Conservation (phyloP, 2,329 filamentous ascomycete species). For the Pyrenochaeta sp. region DNA sequence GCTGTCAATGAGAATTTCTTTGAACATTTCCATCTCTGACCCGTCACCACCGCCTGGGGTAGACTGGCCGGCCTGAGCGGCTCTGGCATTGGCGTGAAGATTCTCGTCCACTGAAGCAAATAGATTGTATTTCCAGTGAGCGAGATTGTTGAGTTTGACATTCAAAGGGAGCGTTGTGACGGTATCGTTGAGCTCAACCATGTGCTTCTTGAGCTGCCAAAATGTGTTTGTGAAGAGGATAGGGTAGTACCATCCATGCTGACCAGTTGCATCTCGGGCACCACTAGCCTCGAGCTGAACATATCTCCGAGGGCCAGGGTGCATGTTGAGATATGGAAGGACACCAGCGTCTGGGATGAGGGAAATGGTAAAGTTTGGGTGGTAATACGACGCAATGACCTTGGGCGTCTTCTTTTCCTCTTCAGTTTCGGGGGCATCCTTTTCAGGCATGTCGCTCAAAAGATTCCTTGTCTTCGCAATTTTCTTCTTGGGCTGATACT, state of each 20-base stretch:
- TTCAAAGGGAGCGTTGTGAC: constrained; percentile 83
- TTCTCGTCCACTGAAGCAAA: constrained; percentile 87
- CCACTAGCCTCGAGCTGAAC: constrained; percentile 81
- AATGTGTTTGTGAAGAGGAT: constrained; percentile 94
- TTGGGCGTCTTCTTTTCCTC: constrained; percentile 67
- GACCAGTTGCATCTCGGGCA: constrained; percentile 81
- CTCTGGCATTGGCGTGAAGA: constrained; percentile 81
- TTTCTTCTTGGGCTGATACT: constrained; percentile 93
- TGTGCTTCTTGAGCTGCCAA: constrained; percentile 92
- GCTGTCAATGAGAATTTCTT: constrained; percentile 91
- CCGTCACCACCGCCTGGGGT: constrained; percentile 85
- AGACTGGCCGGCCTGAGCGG: constrained; percentile 75
- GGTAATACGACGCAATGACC: constrained; percentile 86
- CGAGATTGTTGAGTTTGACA: constrained; percentile 82
- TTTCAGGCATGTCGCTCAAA: constrained; percentile 62
- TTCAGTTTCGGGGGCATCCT: constrained; percentile 59
- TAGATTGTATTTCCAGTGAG: constrained; percentile 88
- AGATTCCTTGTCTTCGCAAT: constrained; percentile 86
- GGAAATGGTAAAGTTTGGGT: constrained; percentile 91
- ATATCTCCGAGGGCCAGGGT: constrained; percentile 79
- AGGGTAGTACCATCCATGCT: constrained; percentile 94
- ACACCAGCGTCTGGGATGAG: constrained; percentile 83
- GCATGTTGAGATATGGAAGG: constrained; percentile 70
- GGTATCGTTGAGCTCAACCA: constrained; percentile 91
- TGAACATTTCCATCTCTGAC: constrained; percentile 95